Base-by-base conservation (phyloP, 768 basidiomycete species). In the Steccherinum ochraceum region DNA sequence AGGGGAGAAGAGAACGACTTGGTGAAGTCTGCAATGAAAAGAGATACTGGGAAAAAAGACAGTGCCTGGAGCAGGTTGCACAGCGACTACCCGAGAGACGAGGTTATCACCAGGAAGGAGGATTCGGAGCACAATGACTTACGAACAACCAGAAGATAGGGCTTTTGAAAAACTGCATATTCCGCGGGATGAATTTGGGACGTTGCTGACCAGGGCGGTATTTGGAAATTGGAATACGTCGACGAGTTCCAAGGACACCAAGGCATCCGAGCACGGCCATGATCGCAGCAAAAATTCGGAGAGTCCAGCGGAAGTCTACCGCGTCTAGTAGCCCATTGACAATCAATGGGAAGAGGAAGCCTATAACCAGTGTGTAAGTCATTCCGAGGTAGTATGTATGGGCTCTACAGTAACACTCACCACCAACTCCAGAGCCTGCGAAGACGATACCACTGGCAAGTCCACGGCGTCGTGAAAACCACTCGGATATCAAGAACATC, bases 391-490 rank as follows among this genome's bases (percentile, higher is more conserved):
- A 19, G 20, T n/a, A n/a, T n/a, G n/a, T n/a, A n/a, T n/a, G n/a
- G n/a, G n/a, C n/a, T n/a, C n/a, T n/a, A n/a, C n/a, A n/a, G n/a
- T n/a, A 20, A 27, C 12, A 24, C 55, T 13, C 46, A 55, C 60
- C 57, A 2, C 60, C 58, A 3, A 58, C 45, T 40, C 60, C 58
- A 24, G 58, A 58, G 10, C 67, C 68, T 23, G 64, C 63, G 48
- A 64, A 65, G 26, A 68, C 56, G 23, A 66, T 61, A 2, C 68
- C 67, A 24, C 64, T 68, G 10, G 68, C 68, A 5, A 64, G 56
- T 2, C 66, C 67, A 43, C 68, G 48, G 3, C 64, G 58, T 2
- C 49, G 49, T n/a, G 62, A 56, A 48, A 68, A 69, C 68, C 67
- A 69, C 52, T 69, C 68, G 1, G 67, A 55, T 39, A 68, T 44